Conservation (phyloP, 1,139 yeast species). For the Meyerozyma elateridarum region DNA sequence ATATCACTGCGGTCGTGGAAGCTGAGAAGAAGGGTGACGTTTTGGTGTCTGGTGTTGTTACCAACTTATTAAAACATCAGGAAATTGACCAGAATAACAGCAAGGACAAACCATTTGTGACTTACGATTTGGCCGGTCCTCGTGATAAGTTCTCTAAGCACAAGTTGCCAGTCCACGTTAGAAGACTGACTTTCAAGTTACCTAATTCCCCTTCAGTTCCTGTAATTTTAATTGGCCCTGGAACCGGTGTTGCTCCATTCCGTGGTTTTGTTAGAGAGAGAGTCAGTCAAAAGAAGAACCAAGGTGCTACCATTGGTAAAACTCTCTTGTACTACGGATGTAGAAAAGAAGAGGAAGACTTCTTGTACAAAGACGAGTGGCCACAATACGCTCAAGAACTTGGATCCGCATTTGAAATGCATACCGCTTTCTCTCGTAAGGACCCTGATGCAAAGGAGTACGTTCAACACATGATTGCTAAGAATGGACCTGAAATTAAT, state of each 20-base stretch:
- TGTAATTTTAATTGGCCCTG: conserved; percentile 92
- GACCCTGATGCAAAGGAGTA: conserved; percentile 62
- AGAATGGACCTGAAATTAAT: conserved; percentile 52
- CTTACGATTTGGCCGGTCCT: conserved; percentile 79
- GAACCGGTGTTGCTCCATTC: conserved; percentile 98
- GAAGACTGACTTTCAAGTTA: conserved; percentile 91
- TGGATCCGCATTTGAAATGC: conserved; percentile 64
- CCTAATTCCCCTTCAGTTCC: conserved; percentile 87
- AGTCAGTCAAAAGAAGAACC: conserved; percentile 37
- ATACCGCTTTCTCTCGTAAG: conserved; percentile 86
- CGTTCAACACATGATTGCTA: conserved; percentile 76
- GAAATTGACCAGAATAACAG: conserved; percentile 58
- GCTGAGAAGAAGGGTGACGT: conserved; percentile 47
- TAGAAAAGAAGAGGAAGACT: conserved; percentile 71
- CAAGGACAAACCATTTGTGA: conserved; percentile 41
- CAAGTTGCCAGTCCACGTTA: conserved; percentile 84
- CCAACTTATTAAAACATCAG: conserved; percentile 77
- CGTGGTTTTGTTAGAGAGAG: conserved; percentile 91
- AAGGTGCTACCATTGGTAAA: conserved; percentile 60
- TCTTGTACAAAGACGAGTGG: conserved; percentile 86
- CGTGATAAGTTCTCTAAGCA: conserved; percentile 50
- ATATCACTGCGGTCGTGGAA: conserved; percentile 92
- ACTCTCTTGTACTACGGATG: conserved; percentile 82
- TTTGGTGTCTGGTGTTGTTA: conserved; percentile 76
- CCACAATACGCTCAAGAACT: conserved; percentile 57